Percentiles rank a stretch among this genome's conserved stretches.
These are phyloP conservation scores for Breynia disticha DNA, from an alignment of 441 rosid species.

Conservation along the genomic window DNA sequence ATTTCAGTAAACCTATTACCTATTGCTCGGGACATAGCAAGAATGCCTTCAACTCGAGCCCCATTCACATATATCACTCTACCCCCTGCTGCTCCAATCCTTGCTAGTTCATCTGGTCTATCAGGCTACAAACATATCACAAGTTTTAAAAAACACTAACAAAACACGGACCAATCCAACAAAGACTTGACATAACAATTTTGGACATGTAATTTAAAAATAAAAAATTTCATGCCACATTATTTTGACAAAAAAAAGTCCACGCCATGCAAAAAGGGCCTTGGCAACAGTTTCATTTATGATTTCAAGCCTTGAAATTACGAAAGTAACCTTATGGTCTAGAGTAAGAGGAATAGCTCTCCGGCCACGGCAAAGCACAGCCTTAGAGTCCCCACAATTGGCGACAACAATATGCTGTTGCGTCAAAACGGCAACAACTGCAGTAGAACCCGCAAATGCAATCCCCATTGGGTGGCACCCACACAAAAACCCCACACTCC, in stretches of 20 bases:
- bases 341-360: constrained; percentile 41
- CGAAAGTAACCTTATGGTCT: constrained; percentile 66
- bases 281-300: too few relatives aligned
- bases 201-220: too few relatives aligned
- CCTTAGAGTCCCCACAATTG: constrained; percentile 82
- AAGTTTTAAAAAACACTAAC: background rate
- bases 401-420: constrained; percentile 49
- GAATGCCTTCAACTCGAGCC: constrained; percentile 72
- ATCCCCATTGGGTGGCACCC: constrained; percentile 37
- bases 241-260: too few relatives aligned
- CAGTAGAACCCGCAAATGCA: constrained; percentile 60
- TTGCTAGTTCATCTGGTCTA: constrained; percentile 58
- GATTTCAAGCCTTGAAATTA: background rate
- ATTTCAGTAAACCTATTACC: constrained; percentile 29
- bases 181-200: too few relatives aligned
- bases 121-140: constrained; percentile 48
- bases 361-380: constrained; percentile 61
- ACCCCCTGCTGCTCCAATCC: constrained; percentile 68
- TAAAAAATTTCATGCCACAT: too few relatives aligned
- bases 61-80: constrained; percentile 43
- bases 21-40: constrained; percentile 84
- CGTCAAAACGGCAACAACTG: constrained; percentile 46
- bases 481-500: constrained; percentile 22
- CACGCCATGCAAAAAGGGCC: too few relatives aligned
- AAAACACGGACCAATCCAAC: background rate